Base-by-base conservation (phyloP, 768 basidiomycete species). In the Boletellus emodensis region DNA sequence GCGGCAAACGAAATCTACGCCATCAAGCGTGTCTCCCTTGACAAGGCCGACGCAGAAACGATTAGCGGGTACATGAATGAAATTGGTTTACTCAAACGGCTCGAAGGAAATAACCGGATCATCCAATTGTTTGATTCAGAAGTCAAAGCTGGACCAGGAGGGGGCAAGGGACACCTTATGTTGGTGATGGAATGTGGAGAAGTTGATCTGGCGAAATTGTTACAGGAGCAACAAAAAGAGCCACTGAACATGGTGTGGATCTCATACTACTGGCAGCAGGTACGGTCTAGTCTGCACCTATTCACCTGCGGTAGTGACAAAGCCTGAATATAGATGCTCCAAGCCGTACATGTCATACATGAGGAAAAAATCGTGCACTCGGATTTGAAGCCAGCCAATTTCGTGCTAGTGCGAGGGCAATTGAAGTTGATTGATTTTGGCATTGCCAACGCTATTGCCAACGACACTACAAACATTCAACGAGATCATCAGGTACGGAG, bases 281-380 rank as follows among this genome's bases (percentile, higher is more conserved):
- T 91, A 53, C 22, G 77, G 66, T 24, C 30, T 15, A 11, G 14
- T 3, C 30, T 14, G 10, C n/a, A 39, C 51, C 15, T 9, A 4
- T 34, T 35, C 8, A 30, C 28, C 18, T 44, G 7, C 39, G 17
- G 20, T 39, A n/a, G 22, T 44, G 30, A 59, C 42, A 43, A 22
- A 24, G 18, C 14, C 8, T 42, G 20, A 7, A 17, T 15, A 26
- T 62, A 97, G 94, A 99, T 99, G 93, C 73, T 99, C 43, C 86
- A 96, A 75, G 94, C 94, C 1, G 95, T 99, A n/a, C 90, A 96
- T 51, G 87, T 97, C 48, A 95, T 97, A 46, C 95, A 99, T 62
- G 90, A 95, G 56, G 94, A 96, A 72, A 95, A 95, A 71, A 96
- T 99, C 54, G 95, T 99, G 3, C 95, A 99, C 70, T 95, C 94